Percentiles rank a stretch among this genome's conserved stretches.
phyloP scores from a whole-genome alignment of 1,284 basidiomycete genomes.

The Boletus sp. region DNA sequence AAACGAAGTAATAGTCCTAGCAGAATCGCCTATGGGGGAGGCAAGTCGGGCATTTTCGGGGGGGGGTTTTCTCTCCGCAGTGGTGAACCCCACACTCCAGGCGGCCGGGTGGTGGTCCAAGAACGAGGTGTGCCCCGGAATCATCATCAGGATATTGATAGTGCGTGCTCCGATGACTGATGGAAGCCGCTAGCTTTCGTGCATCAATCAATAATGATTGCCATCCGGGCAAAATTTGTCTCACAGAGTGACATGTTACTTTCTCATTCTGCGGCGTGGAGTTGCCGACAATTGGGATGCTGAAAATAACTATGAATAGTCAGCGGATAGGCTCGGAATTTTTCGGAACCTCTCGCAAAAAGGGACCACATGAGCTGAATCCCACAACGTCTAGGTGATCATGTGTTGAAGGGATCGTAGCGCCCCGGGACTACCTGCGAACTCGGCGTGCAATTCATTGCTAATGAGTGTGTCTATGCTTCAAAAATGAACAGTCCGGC shows the following conservation, averaged over 20 bases:
- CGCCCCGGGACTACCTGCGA: neutral
- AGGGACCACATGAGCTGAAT: neutral
- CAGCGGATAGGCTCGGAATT: slow-evolving; percentile 8
- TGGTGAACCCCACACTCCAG: neutral
- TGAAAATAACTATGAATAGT: neutral
- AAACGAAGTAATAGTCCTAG: neutral
- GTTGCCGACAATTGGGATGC: neutral
- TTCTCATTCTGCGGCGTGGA: neutral
- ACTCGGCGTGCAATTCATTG: neutral
- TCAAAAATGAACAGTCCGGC: neutral
- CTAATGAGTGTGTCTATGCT: slow-evolving; percentile 4
- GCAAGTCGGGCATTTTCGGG: slow-evolving; percentile 13
- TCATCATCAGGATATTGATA: slow-evolving; percentile 1
- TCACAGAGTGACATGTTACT: slow-evolving; percentile 6
- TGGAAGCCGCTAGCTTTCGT: neutral
- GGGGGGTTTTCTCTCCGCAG: neutral
- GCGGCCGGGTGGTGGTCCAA: slow-evolving; percentile 5
- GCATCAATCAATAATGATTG: slow-evolving; percentile 1
- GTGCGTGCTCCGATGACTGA: neutral
- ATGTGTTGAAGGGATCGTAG: slow-evolving; percentile 2
- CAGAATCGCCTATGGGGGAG: neutral
- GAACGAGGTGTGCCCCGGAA: neutral
- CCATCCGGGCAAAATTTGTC: neutral
- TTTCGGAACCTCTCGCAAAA: slow-evolving; percentile 10
- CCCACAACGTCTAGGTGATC: neutral